Evolutionary conservation across 768 basidiomycete genomes (phyloP), one percentile per base, ranked within the genome.

Genomic region (Leccinum rimulosum): DNA sequence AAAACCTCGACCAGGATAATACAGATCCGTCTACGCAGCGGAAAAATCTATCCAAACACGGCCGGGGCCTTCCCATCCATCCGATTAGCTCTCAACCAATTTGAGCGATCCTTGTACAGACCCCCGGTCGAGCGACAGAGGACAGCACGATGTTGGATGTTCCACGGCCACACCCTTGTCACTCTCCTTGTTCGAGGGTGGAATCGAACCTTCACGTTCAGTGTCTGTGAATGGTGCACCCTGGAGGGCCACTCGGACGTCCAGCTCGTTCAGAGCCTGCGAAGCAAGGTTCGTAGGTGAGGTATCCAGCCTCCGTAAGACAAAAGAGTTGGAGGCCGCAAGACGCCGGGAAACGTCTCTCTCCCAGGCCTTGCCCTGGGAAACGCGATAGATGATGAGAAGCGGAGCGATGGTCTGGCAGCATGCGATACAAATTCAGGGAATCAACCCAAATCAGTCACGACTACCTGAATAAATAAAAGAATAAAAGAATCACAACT

Each of bases 371-470:
- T 33, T 70, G 14, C 80, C 80, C 58, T 78, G 70, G 2, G 79
- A 76, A 11, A 82, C 69, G 17, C 80, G 77, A 45, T 77, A 77
- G 33, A 80, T 80, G 58, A 82, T 81, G 27, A 81, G 72, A 61
- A 80, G 78, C 0, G 76, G 74, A 14, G 80, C 79, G 36, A 80
- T 74, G 68, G 78, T 73, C 80, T 43, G 35, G 40, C 10, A 19
- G 31, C 11, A 11, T 8, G n/a, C 80, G 35, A 12, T 35, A 2
- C 6, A 11, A 35, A 61, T 33, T 33, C 31, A 33, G 2, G 12
- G 17, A 50, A 43, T 25, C 15, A 36, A 25, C 35, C 27, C 17
- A 7, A 10, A 38, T 5, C 15, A 4, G 36, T 63, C 33, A 33
- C 31, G 4, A 33, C 12, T 6, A 12, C 27, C 27, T 27, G 35